Base-by-base conservation (phyloP, 1,139 yeast species). In the Suhomyces maxii region DNA sequence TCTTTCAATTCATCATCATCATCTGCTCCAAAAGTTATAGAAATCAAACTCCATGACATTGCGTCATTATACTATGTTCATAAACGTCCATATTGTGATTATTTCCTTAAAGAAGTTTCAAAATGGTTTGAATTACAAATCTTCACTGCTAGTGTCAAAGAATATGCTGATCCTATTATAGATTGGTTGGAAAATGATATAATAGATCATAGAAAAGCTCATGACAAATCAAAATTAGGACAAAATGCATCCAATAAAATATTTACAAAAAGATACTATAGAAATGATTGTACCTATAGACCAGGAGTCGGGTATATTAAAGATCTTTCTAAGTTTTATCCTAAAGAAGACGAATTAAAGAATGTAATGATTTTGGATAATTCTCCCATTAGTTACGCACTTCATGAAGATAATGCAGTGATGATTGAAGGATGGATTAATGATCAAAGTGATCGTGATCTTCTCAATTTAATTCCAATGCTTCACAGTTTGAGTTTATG, bases 381-480 rank as follows among this genome's bases (percentile, higher is more conserved):
- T 67, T 89, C 97, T 7, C 98, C 98, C 1, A 77, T 89, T 9
- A 86, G 95, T 60, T 93, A 89, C 64, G 85, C 90, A 10, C 68
- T 82, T 62, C 93, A 93, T 61, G 89, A 84, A 52, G 83, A 84
- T 55, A 93, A 93, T 61, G 99, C 97, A 1, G 84, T 93, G 34
- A 84, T 86, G 69, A 89, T 93, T 18, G 97, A 91, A 66, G 98
- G 99, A 38, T 93, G 99, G 99, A 89, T 93, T 52, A 89, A 89
- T 59, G 99, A 93, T 66, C 96, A 95, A 18, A 81, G 85, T 39
- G 99, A 93, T 62, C 76, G 84, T 26, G 96, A 89, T 58, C 71
- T 93, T 48, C 69, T 93, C 63, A 84, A 89, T 57, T 68, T 93
- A 44, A 67, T 93, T 41, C 98, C 99, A 2, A 70, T 93, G 62